Base-by-base conservation (phyloP, 257 asterid genomes). In the Ballota nigra region DNA sequence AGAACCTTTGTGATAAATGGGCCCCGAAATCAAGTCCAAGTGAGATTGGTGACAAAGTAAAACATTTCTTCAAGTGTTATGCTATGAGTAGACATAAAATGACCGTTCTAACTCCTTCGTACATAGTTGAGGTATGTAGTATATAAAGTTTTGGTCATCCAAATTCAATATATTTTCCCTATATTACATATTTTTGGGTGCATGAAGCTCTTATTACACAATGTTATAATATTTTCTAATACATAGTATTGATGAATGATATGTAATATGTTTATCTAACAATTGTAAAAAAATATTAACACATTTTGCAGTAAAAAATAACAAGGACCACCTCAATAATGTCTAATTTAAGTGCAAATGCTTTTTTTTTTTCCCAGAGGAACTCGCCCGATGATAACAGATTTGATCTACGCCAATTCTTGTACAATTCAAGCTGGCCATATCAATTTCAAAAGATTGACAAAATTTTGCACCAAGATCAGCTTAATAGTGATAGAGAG, bases 51-150 rank as follows among this genome's bases (percentile, higher is more conserved):
- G 87, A 78, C 12, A 88, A 88, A 86, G 95, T 90, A 76, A 88
- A 90, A 80, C 77, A 83, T 61, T 88, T 90, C 86, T 88, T 90
- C 78, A 86, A 81, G 73, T 79, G 78, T 58, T 88, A 88, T 66
- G 81, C 95, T 19, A 83, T 81, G 55, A 90, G 85, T 71, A 80
- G 92, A 53, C 96, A 86, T 83, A 90, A 90, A 80, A 86, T 85
- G 90, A 90, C 96, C 10, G 87, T 88, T 10, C 38, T 88, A 59
- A 90, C 97, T 1, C 97, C 97, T 66, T 83, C 97, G 4, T 90
- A 88, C 75, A 80, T 85, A 66, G 86, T 89, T 0, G 90, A 90
- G 93, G 96, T 89, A 67, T 20, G 53, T n/a, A 11, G 11, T 41
- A 11, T 41, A 11, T 38, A 9, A 38, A 38, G 13, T 6, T 38